Base-by-base conservation (phyloP, 2,329 filamentous ascomycete genomes). In the Phaeophleospora eucalypticola region DNA sequence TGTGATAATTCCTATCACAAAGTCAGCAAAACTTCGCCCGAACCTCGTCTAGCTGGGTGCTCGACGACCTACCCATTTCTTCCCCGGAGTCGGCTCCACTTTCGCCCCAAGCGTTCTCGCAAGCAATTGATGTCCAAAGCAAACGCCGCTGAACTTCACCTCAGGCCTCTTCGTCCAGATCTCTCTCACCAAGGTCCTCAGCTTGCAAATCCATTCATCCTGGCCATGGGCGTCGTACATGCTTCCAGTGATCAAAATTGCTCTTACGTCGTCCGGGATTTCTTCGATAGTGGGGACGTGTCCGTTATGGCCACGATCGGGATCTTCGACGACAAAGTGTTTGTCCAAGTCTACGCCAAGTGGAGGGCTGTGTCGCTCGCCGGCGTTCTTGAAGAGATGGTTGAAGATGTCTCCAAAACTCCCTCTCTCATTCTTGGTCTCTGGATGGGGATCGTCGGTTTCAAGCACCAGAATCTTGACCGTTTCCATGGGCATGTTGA, bases 391-490 rank as follows among this genome's bases (percentile, higher is more conserved):
- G 51, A 82, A 78, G 33, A 79, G 71, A 1, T 68, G 54, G 49
- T 80, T 69, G 8, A 81, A 59, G 18, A 82, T 74, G 34, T 78
- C 65, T 7, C 76, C 77, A 55, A 81, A 82, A 4, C 70, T 70
- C 12, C 79, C 79, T n/a, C 65, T 69, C 37, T 72, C 67, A 15
- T 67, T 58, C 37, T 73, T 60, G 1, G 75, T 79, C 6, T 78
- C 69, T 10, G 75, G 72, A 51, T 80, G 74, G 19, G 77, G 71
- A 45, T 72, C 68, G 54, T 82, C 79, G 0, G 79, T 82, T 61
- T 82, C 79, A 6, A 82, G 71, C 48, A 82, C 77, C 44, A 82
- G 66, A 60, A 74, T 70, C 46, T 67, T 67, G 21, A 72, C 62
- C 24, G 24, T 6, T 12, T 29, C 24, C 12, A 7, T 6, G 24